Conservation (phyloP, 2,329 filamentous ascomycete species). For the Simplicillium aogashimaense region DNA sequence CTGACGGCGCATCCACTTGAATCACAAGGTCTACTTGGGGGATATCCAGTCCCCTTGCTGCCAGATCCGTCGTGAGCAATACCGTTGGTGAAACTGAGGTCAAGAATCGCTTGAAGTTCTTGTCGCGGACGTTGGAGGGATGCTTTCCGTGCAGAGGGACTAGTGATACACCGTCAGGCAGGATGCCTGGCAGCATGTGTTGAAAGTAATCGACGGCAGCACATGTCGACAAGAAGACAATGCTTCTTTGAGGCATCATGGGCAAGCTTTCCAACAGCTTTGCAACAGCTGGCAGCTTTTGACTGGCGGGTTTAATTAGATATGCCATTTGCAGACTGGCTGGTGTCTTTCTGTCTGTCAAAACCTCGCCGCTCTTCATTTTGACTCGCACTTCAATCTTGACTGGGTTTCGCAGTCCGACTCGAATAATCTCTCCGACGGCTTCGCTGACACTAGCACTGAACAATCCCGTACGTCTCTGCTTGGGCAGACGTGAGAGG, state of each 20-base stretch:
- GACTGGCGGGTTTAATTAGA: slow-evolving; percentile 60
- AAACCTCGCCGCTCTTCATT: slow-evolving; percentile 50
- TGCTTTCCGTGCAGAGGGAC: slow-evolving; percentile 89
- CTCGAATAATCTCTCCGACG: slow-evolving; percentile 82
- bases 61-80: slow-evolving; percentile 85
- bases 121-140: slow-evolving; percentile 74
- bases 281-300: slow-evolving; percentile 69
- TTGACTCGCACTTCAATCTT: slow-evolving; percentile 93
- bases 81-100: slow-evolving; percentile 66
- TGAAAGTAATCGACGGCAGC: slow-evolving; percentile 93
- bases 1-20: slow-evolving; percentile 72
- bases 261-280: slow-evolving; percentile 60
- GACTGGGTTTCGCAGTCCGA: slow-evolving; percentile 87
- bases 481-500: slow-evolving; percentile 76
- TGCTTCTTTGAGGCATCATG: slow-evolving; percentile 72
- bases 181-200: slow-evolving; percentile 61
- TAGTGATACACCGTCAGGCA: slow-evolving; percentile 59
- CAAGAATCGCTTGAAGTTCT: slow-evolving; percentile 76
- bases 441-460: slow-evolving; percentile 95
- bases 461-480: slow-evolving; percentile 85
- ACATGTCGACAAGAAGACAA: slow-evolving; percentile 89
- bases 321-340: slow-evolving; percentile 92
- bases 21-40: slow-evolving; percentile 85
- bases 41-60: slow-evolving; percentile 83
- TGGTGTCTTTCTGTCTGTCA: slow-evolving; percentile 79